Evolutionary conservation across 164 flowering plant species (phyloP), one percentile per base, ranked within the genome.

Genomic region (Pachysandra terminalis): DNA sequence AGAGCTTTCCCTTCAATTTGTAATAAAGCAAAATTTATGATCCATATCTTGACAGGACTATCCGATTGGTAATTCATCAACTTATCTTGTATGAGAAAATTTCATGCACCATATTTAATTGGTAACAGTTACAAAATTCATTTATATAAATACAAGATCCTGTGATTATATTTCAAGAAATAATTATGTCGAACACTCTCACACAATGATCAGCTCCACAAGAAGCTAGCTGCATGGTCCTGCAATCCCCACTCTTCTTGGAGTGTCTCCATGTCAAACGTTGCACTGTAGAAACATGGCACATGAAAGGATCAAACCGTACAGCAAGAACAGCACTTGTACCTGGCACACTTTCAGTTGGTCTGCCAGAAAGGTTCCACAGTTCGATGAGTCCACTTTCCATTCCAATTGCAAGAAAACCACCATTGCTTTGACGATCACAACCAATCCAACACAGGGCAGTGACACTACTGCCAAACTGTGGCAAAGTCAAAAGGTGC

Each of bases 191-290:
- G 73, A 84, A 89, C 23, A 91, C 74, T 75, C 93, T 82, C 40
- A 87, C 88, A 57, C 87, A 85, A 61, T 92, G 81, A 77, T 95
- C 98, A 70, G 88, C 95, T 41, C 97, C 96, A 73, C 98, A 92
- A 19, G 97, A 91, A 62, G 94, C 96, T 65, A 95, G 91, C 76
- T 87, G 84, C 70, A 80, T n/a, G 54, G 68, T 73, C 48, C 28
- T 66, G 71, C 68, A 48, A 64, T 81, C 84, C 52, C 65, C 76
- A 54, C 56, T 59, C 67, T 70, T 79, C 75, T 80, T 74, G 1
- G 69, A 28, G 16, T 64, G 58, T 40, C 78, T 83, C 97, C 97
- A 95, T 49, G 92, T 80, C 74, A 95, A 68, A 28, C 96, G 85
- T 49, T 92, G 84, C 28, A 95, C 96, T 0, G 94, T 64, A 19